Evolutionary conservation across 1,284 basidiomycete species (phyloP).

Genomic region (Tausonia pullulans): DNA sequence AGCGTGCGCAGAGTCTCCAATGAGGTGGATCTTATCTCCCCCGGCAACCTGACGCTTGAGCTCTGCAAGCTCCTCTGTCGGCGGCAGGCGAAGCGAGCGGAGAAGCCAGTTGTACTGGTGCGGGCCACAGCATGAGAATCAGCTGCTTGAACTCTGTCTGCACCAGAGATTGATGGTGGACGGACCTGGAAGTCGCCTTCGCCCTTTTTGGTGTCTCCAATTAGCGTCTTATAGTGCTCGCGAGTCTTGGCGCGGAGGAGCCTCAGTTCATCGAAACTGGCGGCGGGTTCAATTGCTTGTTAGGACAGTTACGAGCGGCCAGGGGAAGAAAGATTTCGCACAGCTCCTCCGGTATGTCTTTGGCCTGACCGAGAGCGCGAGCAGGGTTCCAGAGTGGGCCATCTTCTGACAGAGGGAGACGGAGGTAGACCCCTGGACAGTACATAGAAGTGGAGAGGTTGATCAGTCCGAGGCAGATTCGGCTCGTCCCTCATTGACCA

Average conservation of each 20-base stretch:
- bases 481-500: too few relatives aligned
- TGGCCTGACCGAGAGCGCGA: neutral
- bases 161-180: too few relatives aligned
- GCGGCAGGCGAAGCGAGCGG: conserved; percentile 5
- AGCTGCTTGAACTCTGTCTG: too few relatives aligned
- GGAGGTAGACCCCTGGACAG: neutral
- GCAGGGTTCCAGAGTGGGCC: conserved; percentile 8
- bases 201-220: neutral
- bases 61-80: neutral
- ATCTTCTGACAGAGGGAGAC: neutral
- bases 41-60: neutral
- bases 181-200: neutral
- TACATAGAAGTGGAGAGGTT: too few relatives aligned
- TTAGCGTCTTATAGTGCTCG: neutral
- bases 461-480: too few relatives aligned
- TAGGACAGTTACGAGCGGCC: too few relatives aligned
- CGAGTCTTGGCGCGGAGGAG: neutral
- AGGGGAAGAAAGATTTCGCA: neutral
- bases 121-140: neutral
- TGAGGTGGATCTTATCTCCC: conserved; percentile 9
- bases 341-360: neutral
- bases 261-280: neutral
- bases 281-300: too few relatives aligned
- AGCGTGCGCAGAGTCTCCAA: conserved; percentile 14
- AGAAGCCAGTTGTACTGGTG: conserved; percentile 12